These are phyloP conservation scores for Diutina pseudorugosa DNA, from an alignment of 1,139 yeast genomes.

Conservation along the genomic window DNA sequence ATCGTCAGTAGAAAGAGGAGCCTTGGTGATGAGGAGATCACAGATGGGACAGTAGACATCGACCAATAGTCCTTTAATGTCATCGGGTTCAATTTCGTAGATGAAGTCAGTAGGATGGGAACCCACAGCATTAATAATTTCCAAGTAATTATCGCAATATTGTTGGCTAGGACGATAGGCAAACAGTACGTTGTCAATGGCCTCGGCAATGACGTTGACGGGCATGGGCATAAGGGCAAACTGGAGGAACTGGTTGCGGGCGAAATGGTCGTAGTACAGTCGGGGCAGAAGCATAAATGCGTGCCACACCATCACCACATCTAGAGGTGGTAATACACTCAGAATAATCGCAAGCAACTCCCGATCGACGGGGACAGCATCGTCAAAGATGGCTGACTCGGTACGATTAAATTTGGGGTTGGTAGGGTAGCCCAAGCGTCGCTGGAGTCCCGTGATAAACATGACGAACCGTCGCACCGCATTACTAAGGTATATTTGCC, in stretches of 20 bases:
- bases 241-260: conserved; percentile 13
- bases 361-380: conserved; percentile 1
- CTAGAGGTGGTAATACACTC: conserved; percentile 21
- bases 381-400: background rate
- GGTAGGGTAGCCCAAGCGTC: background rate
- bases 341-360: background rate
- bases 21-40: conserved; percentile 6
- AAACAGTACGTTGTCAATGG: conserved; percentile 14
- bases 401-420: background rate
- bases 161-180: conserved; percentile 10
- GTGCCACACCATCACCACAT: conserved; percentile 31
- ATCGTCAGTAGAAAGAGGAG: conserved; percentile 10
- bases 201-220: conserved; percentile 11
- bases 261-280: conserved; percentile 17
- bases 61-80: background rate
- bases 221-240: conserved; percentile 19
- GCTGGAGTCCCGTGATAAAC: conserved; percentile 15
- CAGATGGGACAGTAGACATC: conserved; percentile 14
- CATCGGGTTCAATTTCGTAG: background rate
- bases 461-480: conserved; percentile 20
- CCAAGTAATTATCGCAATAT: background rate
- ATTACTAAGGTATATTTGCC: conserved; percentile 19
- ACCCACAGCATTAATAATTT: background rate
- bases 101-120: background rate
- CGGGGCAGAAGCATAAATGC: conserved; percentile 18